Conservation (phyloP, 352 stramenopile species). For the Halophytophthora batemanensis region DNA sequence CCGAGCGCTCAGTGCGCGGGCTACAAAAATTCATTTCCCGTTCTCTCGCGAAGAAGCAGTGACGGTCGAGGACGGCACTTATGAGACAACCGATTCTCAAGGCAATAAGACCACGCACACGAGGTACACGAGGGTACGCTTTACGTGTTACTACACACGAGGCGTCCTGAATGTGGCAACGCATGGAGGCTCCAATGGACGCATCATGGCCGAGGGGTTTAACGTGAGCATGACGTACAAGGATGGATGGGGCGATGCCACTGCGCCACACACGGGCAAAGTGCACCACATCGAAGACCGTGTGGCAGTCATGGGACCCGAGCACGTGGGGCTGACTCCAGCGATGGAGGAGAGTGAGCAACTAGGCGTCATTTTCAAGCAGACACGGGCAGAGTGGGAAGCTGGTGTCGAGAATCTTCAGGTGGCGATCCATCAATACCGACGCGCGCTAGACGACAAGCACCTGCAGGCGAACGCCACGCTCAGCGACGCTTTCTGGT, state of each 20-base stretch:
- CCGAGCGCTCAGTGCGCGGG: constrained; percentile 19
- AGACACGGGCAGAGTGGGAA: constrained; percentile 19
- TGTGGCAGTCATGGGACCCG: constrained; percentile 20
- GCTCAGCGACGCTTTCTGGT: constrained; percentile 47
- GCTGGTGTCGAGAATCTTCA: constrained; percentile 11
- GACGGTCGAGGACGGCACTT: constrained; percentile 33
- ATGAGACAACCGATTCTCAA: constrained; percentile 19
- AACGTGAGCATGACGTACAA: constrained; percentile 37
- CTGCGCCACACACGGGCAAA: constrained; percentile 29
- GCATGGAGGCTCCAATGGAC: constrained; percentile 9
- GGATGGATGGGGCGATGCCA: constrained; percentile 33
- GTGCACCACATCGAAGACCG: constrained; percentile 27
- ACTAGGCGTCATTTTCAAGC: constrained; percentile 21
- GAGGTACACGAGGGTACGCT: constrained; percentile 24
- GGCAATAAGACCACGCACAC: constrained; percentile 21
- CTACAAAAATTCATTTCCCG: constrained; percentile 23
- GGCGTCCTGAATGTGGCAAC: constrained; percentile 14
- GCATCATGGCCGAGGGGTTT: constrained; percentile 47
- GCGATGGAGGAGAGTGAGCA: constrained; percentile 31
- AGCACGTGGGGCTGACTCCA: constrained; percentile 28
- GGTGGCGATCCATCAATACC: constrained; percentile 22
- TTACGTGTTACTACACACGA: constrained; percentile 35
- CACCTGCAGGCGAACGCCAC: constrained; percentile 21
- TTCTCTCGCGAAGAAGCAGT: constrained; percentile 32
- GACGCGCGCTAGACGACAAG: constrained; percentile 17